Evolutionary conservation across 495 filamentous ascomycete genomes (phyloP).

Genomic region (Podospora didyma): DNA sequence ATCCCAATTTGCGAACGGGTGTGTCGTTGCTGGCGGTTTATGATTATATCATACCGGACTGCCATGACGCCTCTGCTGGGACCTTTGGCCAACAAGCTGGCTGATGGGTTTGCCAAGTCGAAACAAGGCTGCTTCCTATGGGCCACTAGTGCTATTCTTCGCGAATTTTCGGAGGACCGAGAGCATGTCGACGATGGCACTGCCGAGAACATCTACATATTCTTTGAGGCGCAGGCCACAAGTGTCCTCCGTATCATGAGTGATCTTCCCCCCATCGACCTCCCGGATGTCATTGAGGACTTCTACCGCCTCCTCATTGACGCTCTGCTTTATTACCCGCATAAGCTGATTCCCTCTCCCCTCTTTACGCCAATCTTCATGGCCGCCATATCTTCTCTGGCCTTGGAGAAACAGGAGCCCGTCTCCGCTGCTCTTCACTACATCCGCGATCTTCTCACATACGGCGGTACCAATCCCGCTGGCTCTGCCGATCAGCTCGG

Average conservation of each 20-base stretch:
- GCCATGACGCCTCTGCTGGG: slow-evolving; percentile 83
- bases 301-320: slow-evolving; percentile 93
- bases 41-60: slow-evolving; percentile 92
- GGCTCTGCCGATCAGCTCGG: slow-evolving; percentile 62
- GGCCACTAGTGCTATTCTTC: slow-evolving; percentile 90
- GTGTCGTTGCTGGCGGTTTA: slow-evolving; percentile 90
- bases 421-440: slow-evolving; percentile 89
- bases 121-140: slow-evolving; percentile 96
- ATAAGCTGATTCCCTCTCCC: slow-evolving; percentile 68
- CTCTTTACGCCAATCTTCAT: slow-evolving; percentile 80
- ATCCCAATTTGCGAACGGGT: slow-evolving; percentile 88
- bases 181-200: slow-evolving; percentile 79
- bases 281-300: slow-evolving; percentile 97
- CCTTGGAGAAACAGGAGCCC: slow-evolving; percentile 84
- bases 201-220: slow-evolving; percentile 84
- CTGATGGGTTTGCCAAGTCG: slow-evolving; percentile 75
- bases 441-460: slow-evolving; percentile 86
- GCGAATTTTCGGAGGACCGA: slow-evolving; percentile 87
- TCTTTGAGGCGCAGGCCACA: slow-evolving; percentile 88
- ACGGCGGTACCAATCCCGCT: slow-evolving; percentile 73
- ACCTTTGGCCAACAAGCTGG: slow-evolving; percentile 79
- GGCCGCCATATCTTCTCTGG: slow-evolving; percentile 78
- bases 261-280: slow-evolving; percentile 76
- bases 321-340: slow-evolving; percentile 86
- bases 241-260: slow-evolving; percentile 86